These are phyloP conservation scores for Candida peoriensis DNA, from an alignment of 805 yeast species.

Conservation along the genomic window DNA sequence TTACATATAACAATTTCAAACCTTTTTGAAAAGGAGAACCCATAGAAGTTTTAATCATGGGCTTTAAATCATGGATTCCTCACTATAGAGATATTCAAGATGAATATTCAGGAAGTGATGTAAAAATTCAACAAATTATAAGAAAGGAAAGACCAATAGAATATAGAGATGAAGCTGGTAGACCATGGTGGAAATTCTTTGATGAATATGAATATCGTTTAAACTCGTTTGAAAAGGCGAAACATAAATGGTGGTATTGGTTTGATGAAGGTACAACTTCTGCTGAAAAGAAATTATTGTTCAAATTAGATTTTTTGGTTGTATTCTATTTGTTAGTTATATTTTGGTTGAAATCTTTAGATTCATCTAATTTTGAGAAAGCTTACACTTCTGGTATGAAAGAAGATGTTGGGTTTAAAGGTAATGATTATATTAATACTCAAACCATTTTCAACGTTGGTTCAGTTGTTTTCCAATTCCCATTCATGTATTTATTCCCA, in stretches of 20 bases:
- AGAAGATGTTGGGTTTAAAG: conserved; percentile 48
- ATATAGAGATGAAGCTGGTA: background rate
- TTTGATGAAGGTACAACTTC: background rate
- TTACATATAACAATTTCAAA: too few relatives aligned
- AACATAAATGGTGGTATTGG: background rate
- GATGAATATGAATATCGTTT: conserved; percentile 1
- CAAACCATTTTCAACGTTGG: conserved; percentile 57
- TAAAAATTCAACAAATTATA: background rate
- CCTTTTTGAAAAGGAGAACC: too few relatives aligned
- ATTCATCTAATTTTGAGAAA: conserved; percentile 52
- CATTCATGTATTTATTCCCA: conserved; percentile 51
- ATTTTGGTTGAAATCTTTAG: conserved; percentile 64
- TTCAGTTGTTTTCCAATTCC: conserved; percentile 53
- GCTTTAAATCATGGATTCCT: too few relatives aligned
- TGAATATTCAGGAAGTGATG: background rate
- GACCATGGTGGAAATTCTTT: background rate
- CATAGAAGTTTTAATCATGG: too few relatives aligned
- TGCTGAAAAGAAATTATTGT: background rate
- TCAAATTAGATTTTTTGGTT: conserved; percentile 49
- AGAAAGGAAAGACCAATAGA: background rate
- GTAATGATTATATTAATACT: conserved; percentile 56
- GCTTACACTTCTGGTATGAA: conserved; percentile 62
- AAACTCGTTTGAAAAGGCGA: background rate
- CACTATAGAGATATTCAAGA: background rate
- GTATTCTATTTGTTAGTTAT: conserved; percentile 51